Evolutionary conservation across 108 stramenopile species (phyloP), one percentile per base, ranked within the genome.

Genomic region (Skeletonema menzelii): DNA sequence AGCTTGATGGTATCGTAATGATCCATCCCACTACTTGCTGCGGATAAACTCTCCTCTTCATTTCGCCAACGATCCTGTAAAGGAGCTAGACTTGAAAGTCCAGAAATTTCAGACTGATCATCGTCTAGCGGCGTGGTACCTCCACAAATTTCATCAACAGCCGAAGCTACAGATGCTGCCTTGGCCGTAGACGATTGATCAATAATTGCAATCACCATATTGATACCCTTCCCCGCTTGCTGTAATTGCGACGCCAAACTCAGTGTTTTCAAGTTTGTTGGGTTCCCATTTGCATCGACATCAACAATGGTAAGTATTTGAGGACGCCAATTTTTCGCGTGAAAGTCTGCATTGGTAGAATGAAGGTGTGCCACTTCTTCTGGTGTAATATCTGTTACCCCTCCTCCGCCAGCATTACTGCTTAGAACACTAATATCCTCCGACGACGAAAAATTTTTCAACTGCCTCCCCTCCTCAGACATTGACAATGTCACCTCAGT

Each of bases 321-420:
- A n/a, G 93, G 93, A 55, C 93, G 65, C 89, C 89, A 94, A 71
- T 90, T 92, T 69, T 91, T 92, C 27, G 86, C 86, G 63, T 86
- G 83, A 66, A 84, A 82, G 37, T 86, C 75, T 13, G 67, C 26
- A 28, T 55, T 35, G 35, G 13, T 59, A 2, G 65, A 53, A 30
- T 75, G 73, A 67, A 75, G 66, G 27, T 67, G 67, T 26, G 60
- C 35, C 70, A 47, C 70, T 70, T 63, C 75, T n/a, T 69, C 74
- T 49, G 61, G 35, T 20, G 28, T 68, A 14, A 47, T 57, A 27
- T 24, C 34, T 4, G n/a, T 27, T 19, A 47, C n/a, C 5, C 46
- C 46, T 55, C 26, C 46, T 55, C 26, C 46, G 12, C 46, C 46
- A 47, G 7, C 46, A 47, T 47, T 47, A 47, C 46, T 47, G 46